These are phyloP conservation scores for Persicaria maculosa DNA, from an alignment of 148 eudicot genomes.

Conservation along the genomic window DNA sequence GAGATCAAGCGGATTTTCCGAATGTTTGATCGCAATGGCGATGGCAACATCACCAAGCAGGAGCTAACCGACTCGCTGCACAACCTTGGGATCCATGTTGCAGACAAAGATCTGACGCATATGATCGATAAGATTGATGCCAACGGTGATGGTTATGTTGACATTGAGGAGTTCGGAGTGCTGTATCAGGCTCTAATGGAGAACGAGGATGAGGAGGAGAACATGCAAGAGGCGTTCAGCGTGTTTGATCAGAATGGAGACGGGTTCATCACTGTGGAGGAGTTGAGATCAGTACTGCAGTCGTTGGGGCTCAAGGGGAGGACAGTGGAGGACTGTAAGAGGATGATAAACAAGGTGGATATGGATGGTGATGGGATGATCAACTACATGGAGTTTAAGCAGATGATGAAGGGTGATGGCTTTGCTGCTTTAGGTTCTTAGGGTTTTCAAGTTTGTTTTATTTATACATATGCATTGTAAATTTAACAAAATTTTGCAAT, in stretches of 20 bases:
- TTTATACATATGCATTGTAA: too few species aligned
- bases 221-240: slow-evolving; percentile 59
- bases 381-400: slow-evolving; percentile 55
- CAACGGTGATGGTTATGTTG: slow-evolving; percentile 58
- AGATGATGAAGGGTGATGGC: slow-evolving; percentile 73
- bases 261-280: slow-evolving; percentile 72
- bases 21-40: slow-evolving; percentile 60
- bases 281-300: slow-evolving; percentile 45
- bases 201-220: slow-evolving; percentile 40
- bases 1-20: slow-evolving; percentile 54
- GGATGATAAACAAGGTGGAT: slow-evolving; percentile 66
- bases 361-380: slow-evolving; percentile 78
- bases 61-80: slow-evolving; percentile 45
- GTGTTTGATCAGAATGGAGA: slow-evolving; percentile 73
- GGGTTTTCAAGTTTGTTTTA: background rate
- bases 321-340: slow-evolving; percentile 53
- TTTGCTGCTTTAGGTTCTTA: slow-evolving; percentile 29
- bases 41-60: slow-evolving; percentile 45
- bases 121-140: slow-evolving; percentile 47
- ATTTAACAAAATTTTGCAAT: too few species aligned
- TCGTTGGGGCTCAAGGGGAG: slow-evolving; percentile 50
- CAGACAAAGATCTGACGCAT: slow-evolving; percentile 32
- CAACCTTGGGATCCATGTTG: slow-evolving; percentile 42
- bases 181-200: slow-evolving; percentile 38
- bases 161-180: slow-evolving; percentile 44